Conservation (phyloP, 495 filamentous ascomycete genomes). For the Penicillium fimorum region DNA sequence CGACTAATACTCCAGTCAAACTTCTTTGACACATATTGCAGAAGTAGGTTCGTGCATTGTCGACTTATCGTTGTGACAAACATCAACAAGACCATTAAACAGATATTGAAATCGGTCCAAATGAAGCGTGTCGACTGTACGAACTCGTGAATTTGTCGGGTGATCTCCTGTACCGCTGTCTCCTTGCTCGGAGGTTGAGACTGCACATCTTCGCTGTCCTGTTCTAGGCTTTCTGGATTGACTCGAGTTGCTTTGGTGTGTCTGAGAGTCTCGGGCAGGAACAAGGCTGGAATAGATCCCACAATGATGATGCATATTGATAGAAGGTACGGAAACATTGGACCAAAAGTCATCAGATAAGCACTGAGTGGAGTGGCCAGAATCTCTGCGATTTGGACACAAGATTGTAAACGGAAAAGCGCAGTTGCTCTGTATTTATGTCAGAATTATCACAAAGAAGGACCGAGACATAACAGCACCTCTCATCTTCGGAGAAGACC, state of each 20-base stretch:
- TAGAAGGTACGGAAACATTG: conserved; percentile 30
- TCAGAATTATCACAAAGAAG: conserved; percentile 3
- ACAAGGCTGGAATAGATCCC: conserved; percentile 27
- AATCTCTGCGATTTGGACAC: conserved; percentile 26
- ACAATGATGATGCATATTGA: conserved; percentile 28
- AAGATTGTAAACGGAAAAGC: conserved; percentile 28
- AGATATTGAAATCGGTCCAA: conserved; percentile 29
- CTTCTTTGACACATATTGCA: conserved; percentile 45
- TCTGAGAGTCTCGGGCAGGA: conserved; percentile 48
- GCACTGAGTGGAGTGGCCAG: conserved; percentile 35
- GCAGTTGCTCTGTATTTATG: conserved; percentile 24
- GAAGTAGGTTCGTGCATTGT: conserved; percentile 29
- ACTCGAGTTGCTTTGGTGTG: conserved; percentile 21
- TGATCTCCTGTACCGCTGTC: conserved; percentile 15
- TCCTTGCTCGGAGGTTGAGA: conserved; percentile 9
- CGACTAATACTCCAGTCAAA: conserved; percentile 41
- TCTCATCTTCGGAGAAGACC: conserved; percentile 34
- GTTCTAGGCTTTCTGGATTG: neutral
- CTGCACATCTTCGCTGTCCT: conserved; percentile 1
- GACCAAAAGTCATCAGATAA: conserved; percentile 27
- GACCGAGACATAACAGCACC: conserved; percentile 15
- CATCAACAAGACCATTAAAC: conserved; percentile 30
- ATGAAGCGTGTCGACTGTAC: conserved; percentile 31
- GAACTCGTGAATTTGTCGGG: conserved; percentile 24
- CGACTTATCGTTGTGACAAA: conserved; percentile 33